Evolutionary conservation across 2,329 filamentous ascomycete genomes (phyloP), one percentile per base, ranked within the genome.

Genomic region (Phaeoacremonium minimum): DNA sequence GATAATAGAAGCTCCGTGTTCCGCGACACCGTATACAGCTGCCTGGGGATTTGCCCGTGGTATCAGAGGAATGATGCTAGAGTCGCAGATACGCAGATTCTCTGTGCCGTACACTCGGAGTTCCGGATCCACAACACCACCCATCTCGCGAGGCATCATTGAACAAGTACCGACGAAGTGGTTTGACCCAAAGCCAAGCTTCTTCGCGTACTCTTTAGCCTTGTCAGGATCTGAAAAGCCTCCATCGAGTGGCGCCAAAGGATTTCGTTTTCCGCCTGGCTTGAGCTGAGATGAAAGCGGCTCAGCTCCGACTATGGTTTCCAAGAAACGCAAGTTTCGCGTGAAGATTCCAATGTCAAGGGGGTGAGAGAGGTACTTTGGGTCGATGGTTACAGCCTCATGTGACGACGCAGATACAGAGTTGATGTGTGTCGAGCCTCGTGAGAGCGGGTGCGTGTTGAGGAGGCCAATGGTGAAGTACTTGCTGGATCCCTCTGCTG

Each of bases 81-180:
- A 57, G 41, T 70, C 66, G 6, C 66, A 62, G 16, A 69, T 52
- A n/a, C 66, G 54, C 28, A 70, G 47, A 37, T 66, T 64, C 15
- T 48, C 46, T 9, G 57, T 61, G 3, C 66, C 66, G 43, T 66
- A 66, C 0, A 69, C 66, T 31, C 54, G 44, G 20, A 69, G 46
- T 20, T 58, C 47, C 2, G 57, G 42, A 36, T 63, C 57, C 1
- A 69, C 64, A 7, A 69, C 63, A 13, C 63, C 63, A 15, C 61
- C 64, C 6, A 58, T 47, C 28, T 57, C 52, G 12, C 50, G 50
- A 12, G 61, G 56, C 46, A 67, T 53, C 66, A 69, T 69, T 4
- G 64, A 19, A 13, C 55, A 51, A 6, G 62, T 63, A 5, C 63
- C 60, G 11, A 47, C 49, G 2, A 55, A 56, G 45, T 65, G 63